Conservation (phyloP, 495 filamentous ascomycete genomes). For the Aspergillus carlsbadensis region DNA sequence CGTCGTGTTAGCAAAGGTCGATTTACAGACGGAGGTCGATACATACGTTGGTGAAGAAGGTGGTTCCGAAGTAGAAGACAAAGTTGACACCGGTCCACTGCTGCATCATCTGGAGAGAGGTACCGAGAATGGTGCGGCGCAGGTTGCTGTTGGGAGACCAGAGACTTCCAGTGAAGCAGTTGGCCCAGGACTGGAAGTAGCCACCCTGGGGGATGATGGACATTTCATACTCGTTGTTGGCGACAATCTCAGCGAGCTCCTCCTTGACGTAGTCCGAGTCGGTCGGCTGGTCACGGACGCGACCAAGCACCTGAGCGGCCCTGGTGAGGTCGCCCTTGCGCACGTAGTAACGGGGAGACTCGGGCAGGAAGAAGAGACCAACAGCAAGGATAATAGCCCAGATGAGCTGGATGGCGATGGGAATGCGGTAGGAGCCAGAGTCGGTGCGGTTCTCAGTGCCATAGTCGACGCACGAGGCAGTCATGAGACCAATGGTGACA, state of each 20-base stretch:
- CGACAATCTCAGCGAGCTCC: slow-evolving; percentile 72
- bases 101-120: slow-evolving; percentile 77
- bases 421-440: slow-evolving; percentile 69
- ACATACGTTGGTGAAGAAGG: slow-evolving; percentile 62
- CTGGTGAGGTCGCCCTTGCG: slow-evolving; percentile 50
- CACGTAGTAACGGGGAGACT: slow-evolving; percentile 67
- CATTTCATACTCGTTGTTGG: slow-evolving; percentile 73
- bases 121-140: slow-evolving; percentile 74
- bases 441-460: slow-evolving; percentile 58
- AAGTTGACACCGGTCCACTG: slow-evolving; percentile 89
- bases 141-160: slow-evolving; percentile 59
- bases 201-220: slow-evolving; percentile 55
- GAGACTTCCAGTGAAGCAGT: slow-evolving; percentile 68
- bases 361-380: slow-evolving; percentile 74
- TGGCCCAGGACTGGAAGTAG: slow-evolving; percentile 60
- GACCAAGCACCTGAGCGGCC: slow-evolving; percentile 39
- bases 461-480: slow-evolving; percentile 72
- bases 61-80: slow-evolving; percentile 87
- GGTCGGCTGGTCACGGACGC: slow-evolving; percentile 43
- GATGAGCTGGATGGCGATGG: slow-evolving; percentile 64
- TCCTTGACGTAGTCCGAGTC: slow-evolving; percentile 64
- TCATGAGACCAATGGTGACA: slow-evolving; percentile 69
- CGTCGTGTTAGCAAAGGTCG: background rate
- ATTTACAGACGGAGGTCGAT: background rate
- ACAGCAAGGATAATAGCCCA: slow-evolving; percentile 63